Evolutionary conservation across 306 rosid species (phyloP).

Genomic region (Corylus americana): DNA sequence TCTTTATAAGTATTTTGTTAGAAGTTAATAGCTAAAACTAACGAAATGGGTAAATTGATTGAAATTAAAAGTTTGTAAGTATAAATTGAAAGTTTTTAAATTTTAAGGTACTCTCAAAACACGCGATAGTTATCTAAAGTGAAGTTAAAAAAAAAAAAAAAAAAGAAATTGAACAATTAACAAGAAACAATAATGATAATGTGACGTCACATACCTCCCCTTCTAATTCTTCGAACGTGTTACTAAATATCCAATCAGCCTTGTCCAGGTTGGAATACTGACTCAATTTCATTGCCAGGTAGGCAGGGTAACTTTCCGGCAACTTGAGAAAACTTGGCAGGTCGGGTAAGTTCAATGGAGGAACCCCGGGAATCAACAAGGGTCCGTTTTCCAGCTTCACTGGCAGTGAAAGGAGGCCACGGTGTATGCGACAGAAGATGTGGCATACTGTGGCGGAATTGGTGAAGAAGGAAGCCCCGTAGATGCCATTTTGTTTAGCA

Average conservation of each 20-base stretch:
- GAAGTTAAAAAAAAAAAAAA: too few relatives aligned
- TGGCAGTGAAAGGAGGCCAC: slow-evolving; percentile 35
- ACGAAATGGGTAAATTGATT: too few relatives aligned
- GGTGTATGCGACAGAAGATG: slow-evolving; percentile 42
- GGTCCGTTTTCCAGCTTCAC: slow-evolving; percentile 35
- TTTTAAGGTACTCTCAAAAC: too few relatives aligned
- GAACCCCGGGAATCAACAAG: slow-evolving; percentile 46
- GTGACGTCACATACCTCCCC: slow-evolving; percentile 32
- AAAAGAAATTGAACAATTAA: too few relatives aligned
- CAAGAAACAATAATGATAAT: too few relatives aligned
- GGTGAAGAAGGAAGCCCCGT: slow-evolving; percentile 44
- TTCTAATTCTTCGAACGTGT: slow-evolving; percentile 61
- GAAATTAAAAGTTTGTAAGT: too few relatives aligned
- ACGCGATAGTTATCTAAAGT: too few relatives aligned
- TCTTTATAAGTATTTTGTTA: too few relatives aligned
- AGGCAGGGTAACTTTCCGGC: slow-evolving; percentile 59
- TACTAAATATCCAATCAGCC: slow-evolving; percentile 56
- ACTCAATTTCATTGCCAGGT: slow-evolving; percentile 58
- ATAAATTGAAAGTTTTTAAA: too few relatives aligned
- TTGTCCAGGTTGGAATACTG: slow-evolving; percentile 52
- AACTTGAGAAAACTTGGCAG: slow-evolving; percentile 53
- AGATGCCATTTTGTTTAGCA: slow-evolving; percentile 42
- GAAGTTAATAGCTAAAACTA: too few relatives aligned
- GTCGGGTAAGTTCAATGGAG: slow-evolving; percentile 43
- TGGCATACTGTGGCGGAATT: slow-evolving; percentile 46